Percentiles rank a stretch among this genome's conserved stretches.
phyloP scores from a whole-genome alignment of 2,329 filamentous ascomycete species.

The Delphinella strobiligena region DNA sequence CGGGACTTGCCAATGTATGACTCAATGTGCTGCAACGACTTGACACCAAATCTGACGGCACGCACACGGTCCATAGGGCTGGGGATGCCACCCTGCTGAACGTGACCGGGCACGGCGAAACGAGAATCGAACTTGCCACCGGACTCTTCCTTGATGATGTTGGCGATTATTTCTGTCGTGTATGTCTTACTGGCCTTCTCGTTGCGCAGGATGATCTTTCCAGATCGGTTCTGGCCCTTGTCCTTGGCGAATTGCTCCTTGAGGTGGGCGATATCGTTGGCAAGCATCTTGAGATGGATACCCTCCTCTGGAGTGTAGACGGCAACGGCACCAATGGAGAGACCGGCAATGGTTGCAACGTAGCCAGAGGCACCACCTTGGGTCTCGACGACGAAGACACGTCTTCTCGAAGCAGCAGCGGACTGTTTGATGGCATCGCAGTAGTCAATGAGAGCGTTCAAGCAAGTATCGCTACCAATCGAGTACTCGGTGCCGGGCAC shows the following conservation, averaged over 20 bases:
- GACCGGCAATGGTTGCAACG: constrained; percentile 77
- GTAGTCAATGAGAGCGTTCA: constrained; percentile 90
- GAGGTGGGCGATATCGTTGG: constrained; percentile 77
- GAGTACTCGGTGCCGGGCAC: constrained; percentile 97
- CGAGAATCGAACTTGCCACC: constrained; percentile 85
- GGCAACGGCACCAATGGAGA: constrained; percentile 81
- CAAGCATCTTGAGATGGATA: constrained; percentile 84
- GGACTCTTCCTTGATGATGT: constrained; percentile 90
- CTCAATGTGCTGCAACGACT: constrained; percentile 88
- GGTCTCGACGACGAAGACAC: constrained; percentile 96
- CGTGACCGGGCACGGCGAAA: constrained; percentile 83
- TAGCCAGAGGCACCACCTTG: constrained; percentile 93
- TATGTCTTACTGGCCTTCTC: constrained; percentile 88
- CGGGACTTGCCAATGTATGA: constrained; percentile 54
- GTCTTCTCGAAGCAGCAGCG: constrained; percentile 79
- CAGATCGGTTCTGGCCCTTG: constrained; percentile 76
- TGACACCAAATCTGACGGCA: constrained; percentile 82
- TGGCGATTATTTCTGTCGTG: constrained; percentile 82
- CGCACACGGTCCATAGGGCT: constrained; percentile 93
- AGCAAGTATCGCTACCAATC: constrained; percentile 86
- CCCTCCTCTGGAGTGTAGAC: constrained; percentile 98
- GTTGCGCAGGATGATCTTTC: constrained; percentile 91
- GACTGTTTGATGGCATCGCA: constrained; percentile 98
- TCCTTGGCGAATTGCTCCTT: constrained; percentile 77
- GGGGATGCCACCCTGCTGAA: constrained; percentile 86